Evolutionary conservation across 805 yeast genomes (phyloP), one percentile per base, ranked within the genome.

Genomic region (Alloascoidea hylecoeti): DNA sequence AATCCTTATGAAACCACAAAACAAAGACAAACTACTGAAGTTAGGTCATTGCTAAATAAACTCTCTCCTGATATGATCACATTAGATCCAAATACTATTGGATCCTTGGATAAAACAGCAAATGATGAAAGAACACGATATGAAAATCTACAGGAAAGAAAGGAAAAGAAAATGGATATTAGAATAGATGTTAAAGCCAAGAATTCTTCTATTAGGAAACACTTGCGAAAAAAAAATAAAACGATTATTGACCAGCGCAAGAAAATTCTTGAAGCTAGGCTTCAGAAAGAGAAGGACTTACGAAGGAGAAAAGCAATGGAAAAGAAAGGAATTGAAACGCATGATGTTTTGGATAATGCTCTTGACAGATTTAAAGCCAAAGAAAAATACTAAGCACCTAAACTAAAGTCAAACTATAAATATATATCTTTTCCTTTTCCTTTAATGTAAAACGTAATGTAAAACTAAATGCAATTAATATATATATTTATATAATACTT

Each of bases 1-100:
- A 92, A 92, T 57, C 98, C 98, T 44, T 92, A 68, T 60, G 95
- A 85, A 57, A 73, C 95, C 5, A 75, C 82, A 39, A 79, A 83
- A 55, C 96, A 88, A 62, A 78, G 97, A 66, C 95, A 89, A 58
- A 89, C 89, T 61, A 68, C 72, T 35, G 98, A 92, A 65, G 95
- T 92, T 28, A 75, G 89, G 52, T 60, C 79, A 2, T 67, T 92
- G 55, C 60, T 92, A 53, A 83, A 89, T 61, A 92, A 92, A 60
- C 65, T 92, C 46, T 77, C 81, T 46, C 94, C 96, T 4, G 97
- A 89, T 55, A 79, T 94, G 62, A 92, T 92, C 43, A 67, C 94
- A 1, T 63, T 92, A 51, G 95, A 92, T 66, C 97, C 97, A 41
- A 72, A 68, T 50, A 73, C 69, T 38, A 80, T 92, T 47, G 98